Percentiles rank a stretch among this genome's conserved stretches.
Conservation (phyloP, 768 basidiomycete species). For the Melanogaster broomeanus region DNA sequence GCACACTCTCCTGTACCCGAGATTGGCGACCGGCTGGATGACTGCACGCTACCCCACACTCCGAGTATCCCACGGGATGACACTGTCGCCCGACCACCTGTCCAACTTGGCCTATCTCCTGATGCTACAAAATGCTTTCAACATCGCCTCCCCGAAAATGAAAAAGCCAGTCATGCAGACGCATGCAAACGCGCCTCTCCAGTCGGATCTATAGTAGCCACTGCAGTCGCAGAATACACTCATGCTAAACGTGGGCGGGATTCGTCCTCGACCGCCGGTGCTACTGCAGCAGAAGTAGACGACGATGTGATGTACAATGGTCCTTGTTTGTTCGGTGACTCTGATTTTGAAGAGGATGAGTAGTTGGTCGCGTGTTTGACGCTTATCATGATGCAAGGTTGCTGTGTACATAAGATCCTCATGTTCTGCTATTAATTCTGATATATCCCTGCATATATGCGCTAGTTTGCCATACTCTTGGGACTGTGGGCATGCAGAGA, state of each 20-base stretch:
- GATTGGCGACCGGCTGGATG: background rate
- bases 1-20: background rate
- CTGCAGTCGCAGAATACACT: background rate
- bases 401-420: too few relatives aligned
- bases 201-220: background rate
- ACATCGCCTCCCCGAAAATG: background rate
- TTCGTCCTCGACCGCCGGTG: background rate
- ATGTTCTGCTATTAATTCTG: too few relatives aligned
- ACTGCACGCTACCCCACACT: background rate
- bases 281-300: background rate
- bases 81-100: background rate
- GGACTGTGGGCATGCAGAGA: too few relatives aligned
- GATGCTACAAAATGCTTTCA: background rate
- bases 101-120: background rate
- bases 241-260: background rate
- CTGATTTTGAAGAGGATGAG: slow-evolving; percentile 31
- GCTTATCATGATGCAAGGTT: background rate
- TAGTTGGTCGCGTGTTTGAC: slow-evolving; percentile 3
- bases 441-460: too few relatives aligned
- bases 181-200: background rate
- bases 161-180: background rate
- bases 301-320: slow-evolving; percentile 17
- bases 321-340: slow-evolving; percentile 32
- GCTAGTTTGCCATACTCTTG: too few relatives aligned
- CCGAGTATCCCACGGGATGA: background rate